Evolutionary conservation across 1,284 basidiomycete species (phyloP).

Genomic region (Hymenochaete sp.): DNA sequence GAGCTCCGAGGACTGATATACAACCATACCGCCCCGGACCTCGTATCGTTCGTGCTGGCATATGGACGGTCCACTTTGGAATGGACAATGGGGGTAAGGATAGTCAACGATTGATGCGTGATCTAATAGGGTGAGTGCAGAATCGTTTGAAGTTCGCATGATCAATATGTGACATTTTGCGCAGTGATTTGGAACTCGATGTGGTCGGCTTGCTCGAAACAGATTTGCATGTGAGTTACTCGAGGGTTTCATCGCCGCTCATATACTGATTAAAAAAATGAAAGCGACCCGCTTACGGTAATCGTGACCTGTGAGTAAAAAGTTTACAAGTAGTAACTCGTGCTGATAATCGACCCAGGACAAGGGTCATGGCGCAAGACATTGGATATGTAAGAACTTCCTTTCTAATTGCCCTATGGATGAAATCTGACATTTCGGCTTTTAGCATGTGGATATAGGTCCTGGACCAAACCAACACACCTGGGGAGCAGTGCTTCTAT

Average conservation of each 20-base stretch:
- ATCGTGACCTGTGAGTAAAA: conserved; percentile 69
- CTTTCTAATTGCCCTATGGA: conserved; percentile 2
- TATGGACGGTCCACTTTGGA: conserved; percentile 92
- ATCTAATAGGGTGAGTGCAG: conserved; percentile 49
- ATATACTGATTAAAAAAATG: conserved; percentile 10
- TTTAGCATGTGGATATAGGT: conserved; percentile 70
- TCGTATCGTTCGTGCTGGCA: conserved; percentile 76
- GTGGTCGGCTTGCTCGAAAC: conserved; percentile 81
- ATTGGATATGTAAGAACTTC: conserved; percentile 63
- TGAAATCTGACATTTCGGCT: conserved; percentile 12
- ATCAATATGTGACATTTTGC: too few species aligned
- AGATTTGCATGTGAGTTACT: conserved; percentile 64
- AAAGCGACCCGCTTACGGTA: conserved; percentile 85
- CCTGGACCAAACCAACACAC: conserved; percentile 88
- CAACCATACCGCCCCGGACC: conserved; percentile 59
- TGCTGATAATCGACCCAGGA: conserved; percentile 34
- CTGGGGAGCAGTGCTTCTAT: conserved; percentile 81
- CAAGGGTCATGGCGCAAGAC: conserved; percentile 69
- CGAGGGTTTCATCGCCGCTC: background rate
- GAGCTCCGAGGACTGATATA: conserved; percentile 38
- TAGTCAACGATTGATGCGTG: conserved; percentile 71
- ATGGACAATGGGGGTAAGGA: conserved; percentile 78
- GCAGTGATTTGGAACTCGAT: conserved; percentile 76
- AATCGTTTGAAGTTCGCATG: conserved; percentile 9
- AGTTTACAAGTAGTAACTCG: background rate